Evolutionary conservation across 1,284 basidiomycete species (phyloP).

Genomic region (Sanghuangporus baumii): DNA sequence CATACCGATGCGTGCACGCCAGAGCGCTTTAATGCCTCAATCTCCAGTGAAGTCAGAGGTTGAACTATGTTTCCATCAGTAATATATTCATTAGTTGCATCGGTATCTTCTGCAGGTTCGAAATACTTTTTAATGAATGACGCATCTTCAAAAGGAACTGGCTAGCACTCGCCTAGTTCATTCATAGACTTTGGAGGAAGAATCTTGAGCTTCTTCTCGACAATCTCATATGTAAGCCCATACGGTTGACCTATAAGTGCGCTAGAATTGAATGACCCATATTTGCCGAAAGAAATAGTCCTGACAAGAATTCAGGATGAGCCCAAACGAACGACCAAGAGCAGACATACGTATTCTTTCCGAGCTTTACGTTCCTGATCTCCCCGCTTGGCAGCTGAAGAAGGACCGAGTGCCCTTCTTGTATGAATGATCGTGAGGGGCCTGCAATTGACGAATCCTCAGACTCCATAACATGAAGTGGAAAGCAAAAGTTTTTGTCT

Average conservation of each 20-base stretch:
- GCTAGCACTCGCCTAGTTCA: slow-evolving; percentile 57
- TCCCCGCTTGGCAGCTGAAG: slow-evolving; percentile 67
- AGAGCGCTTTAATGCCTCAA: slow-evolving; percentile 71
- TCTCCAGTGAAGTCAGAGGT: slow-evolving; percentile 75
- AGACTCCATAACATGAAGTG: background rate
- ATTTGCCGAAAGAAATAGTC: slow-evolving; percentile 61
- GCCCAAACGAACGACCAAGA: background rate
- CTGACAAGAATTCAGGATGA: slow-evolving; percentile 32
- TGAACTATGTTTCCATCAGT: slow-evolving; percentile 77
- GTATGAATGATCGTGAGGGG: slow-evolving; percentile 34
- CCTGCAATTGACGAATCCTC: background rate
- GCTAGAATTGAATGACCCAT: slow-evolving; percentile 65
- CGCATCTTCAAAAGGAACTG: background rate
- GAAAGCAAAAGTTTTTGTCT: background rate
- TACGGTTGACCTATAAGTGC: slow-evolving; percentile 70
- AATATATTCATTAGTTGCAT: slow-evolving; percentile 86
- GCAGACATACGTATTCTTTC: slow-evolving; percentile 54
- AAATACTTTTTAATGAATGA: slow-evolving; percentile 12
- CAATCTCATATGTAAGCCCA: slow-evolving; percentile 74
- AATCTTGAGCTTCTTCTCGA: slow-evolving; percentile 57
- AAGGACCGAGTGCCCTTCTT: slow-evolving; percentile 58
- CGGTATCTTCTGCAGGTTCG: slow-evolving; percentile 68
- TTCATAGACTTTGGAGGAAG: slow-evolving; percentile 59
- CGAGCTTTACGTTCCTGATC: slow-evolving; percentile 57
- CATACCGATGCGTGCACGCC: slow-evolving; percentile 70